Percentiles rank a stretch among this genome's conserved stretches.
Evolutionary conservation across 2,329 filamentous ascomycete species (phyloP).

Genomic region (Dactylellina leptospora): DNA sequence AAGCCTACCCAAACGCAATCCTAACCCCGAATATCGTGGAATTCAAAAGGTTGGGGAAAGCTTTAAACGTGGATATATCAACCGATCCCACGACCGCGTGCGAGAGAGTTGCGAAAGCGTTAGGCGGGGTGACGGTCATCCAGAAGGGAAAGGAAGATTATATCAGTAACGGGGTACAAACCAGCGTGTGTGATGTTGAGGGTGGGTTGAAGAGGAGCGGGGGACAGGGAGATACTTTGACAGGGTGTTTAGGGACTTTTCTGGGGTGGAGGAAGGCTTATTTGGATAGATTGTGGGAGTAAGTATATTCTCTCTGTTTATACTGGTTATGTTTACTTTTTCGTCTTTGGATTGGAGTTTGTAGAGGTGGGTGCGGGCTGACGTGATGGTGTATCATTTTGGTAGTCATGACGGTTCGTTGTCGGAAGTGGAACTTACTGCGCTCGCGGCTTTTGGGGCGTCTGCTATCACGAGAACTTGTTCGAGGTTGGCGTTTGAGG

Average conservation of each 20-base stretch:
- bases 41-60: slow-evolving; percentile 81
- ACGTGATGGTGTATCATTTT: slow-evolving; percentile 52
- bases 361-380: slow-evolving; percentile 56
- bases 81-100: slow-evolving; percentile 66
- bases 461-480: slow-evolving; percentile 89
- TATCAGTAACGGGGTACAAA: slow-evolving; percentile 80
- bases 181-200: slow-evolving; percentile 77
- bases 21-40: slow-evolving; percentile 96
- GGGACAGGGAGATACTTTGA: slow-evolving; percentile 94
- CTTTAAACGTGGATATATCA: slow-evolving; percentile 72
- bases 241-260: slow-evolving; percentile 86
- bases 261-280: slow-evolving; percentile 90
- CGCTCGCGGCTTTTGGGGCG: slow-evolving; percentile 84
- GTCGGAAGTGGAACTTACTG: slow-evolving; percentile 69
- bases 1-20: slow-evolving; percentile 83
- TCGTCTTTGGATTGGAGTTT: background rate
- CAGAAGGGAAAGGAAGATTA: slow-evolving; percentile 87
- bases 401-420: slow-evolving; percentile 65
- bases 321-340: background rate
- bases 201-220: slow-evolving; percentile 90
- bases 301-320: slow-evolving; percentile 15
- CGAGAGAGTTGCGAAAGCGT: slow-evolving; percentile 74
- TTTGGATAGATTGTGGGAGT: slow-evolving; percentile 79
- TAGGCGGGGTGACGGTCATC: slow-evolving; percentile 88
- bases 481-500: slow-evolving; percentile 83